phyloP scores from a whole-genome alignment of 768 basidiomycete genomes.

The Botryobasidium botryosum region DNA sequence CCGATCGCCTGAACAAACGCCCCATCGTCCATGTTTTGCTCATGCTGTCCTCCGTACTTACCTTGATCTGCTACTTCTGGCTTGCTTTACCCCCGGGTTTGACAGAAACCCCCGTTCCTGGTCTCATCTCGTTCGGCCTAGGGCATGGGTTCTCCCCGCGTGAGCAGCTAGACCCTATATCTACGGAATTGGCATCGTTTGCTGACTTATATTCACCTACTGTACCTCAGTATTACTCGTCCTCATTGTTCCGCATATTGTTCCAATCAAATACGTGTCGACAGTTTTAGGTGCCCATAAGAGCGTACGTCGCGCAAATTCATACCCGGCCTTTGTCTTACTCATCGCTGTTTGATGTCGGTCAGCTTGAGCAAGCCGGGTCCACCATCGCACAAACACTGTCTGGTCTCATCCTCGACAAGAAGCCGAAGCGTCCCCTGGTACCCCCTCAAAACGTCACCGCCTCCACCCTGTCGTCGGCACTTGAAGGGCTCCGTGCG shows the following conservation, averaged over 20 bases:
- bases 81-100: slow-evolving; percentile 38
- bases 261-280: slow-evolving; percentile 53
- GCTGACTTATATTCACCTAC: neutral
- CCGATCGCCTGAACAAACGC: slow-evolving; percentile 41
- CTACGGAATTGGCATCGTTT: neutral
- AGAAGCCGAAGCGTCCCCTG: slow-evolving; percentile 15
- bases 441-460: slow-evolving; percentile 5
- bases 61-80: slow-evolving; percentile 48
- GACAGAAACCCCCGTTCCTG: slow-evolving; percentile 44
- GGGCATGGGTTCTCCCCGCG: slow-evolving; percentile 61
- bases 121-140: slow-evolving; percentile 40
- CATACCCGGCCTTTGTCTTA: neutral
- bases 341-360: neutral
- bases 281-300: slow-evolving; percentile 68
- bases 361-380: slow-evolving; percentile 59
- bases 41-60: slow-evolving; percentile 38
- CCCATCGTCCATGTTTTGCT: slow-evolving; percentile 43
- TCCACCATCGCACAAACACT: slow-evolving; percentile 56
- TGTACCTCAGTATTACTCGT: slow-evolving; percentile 43
- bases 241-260: slow-evolving; percentile 55
- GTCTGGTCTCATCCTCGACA: slow-evolving; percentile 52
- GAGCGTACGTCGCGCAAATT: slow-evolving; percentile 31
- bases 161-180: slow-evolving; percentile 20
- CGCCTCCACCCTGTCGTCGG: slow-evolving; percentile 6
- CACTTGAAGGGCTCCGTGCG: neutral